Evolutionary conservation across 164 flowering plant species (phyloP).

Genomic region (Pachysandra terminalis): DNA sequence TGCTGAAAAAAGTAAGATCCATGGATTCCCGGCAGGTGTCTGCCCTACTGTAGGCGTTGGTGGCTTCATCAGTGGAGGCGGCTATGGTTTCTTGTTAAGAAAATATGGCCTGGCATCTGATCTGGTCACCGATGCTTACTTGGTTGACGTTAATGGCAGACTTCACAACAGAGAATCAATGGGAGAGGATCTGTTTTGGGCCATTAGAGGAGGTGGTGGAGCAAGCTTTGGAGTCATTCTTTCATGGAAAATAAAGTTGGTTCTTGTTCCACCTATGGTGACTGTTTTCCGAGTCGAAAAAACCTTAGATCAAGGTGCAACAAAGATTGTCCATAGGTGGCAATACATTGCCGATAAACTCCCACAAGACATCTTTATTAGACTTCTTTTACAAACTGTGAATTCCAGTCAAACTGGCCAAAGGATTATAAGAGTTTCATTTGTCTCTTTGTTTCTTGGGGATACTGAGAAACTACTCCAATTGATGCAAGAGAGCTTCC

Average conservation of each 20-base stretch:
- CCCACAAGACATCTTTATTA: slow-evolving; percentile 10
- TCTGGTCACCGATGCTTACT: slow-evolving; percentile 18
- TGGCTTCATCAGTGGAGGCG: slow-evolving; percentile 23
- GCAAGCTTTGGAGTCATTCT: slow-evolving; percentile 28
- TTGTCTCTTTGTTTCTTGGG: slow-evolving; percentile 10
- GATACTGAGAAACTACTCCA: background rate
- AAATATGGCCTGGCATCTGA: slow-evolving; percentile 22
- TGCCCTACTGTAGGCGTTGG: slow-evolving; percentile 23
- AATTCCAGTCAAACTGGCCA: background rate
- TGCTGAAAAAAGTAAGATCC: slow-evolving; percentile 16
- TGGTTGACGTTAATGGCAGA: slow-evolving; percentile 21
- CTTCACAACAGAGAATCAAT: slow-evolving; percentile 19
- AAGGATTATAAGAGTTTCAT: background rate
- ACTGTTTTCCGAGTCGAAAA: slow-evolving; percentile 15
- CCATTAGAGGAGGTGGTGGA: slow-evolving; percentile 27
- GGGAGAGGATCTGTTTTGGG: slow-evolving; percentile 31
- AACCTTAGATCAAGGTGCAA: slow-evolving; percentile 10
- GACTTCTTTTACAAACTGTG: background rate
- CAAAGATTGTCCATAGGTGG: slow-evolving; percentile 8
- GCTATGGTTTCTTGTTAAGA: slow-evolving; percentile 20
- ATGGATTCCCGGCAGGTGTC: slow-evolving; percentile 22
- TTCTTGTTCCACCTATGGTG: slow-evolving; percentile 16
- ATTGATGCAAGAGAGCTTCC: slow-evolving; percentile 10
- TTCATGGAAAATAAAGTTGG: slow-evolving; percentile 17
- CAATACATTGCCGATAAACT: slow-evolving; percentile 12